Base-by-base conservation (phyloP, 768 basidiomycete species). In the Leccinum rimulosum region DNA sequence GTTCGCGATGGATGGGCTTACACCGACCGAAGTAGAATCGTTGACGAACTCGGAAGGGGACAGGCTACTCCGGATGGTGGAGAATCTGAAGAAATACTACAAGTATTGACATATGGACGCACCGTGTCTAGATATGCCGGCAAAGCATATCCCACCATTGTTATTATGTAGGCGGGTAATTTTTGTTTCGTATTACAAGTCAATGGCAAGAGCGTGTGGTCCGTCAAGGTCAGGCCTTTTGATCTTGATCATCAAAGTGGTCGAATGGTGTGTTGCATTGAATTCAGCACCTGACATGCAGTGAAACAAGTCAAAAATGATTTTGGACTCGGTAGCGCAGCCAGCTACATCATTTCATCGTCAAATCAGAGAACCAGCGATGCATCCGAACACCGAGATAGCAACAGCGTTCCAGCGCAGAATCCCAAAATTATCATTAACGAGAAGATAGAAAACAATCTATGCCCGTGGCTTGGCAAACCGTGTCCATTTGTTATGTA, bases 21-120 rank as follows among this genome's bases (percentile, higher is more conserved):
- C 33, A 2, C 45, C 57, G 6, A 55, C 61, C 1, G 64, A 68
- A 17, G 51, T 22, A 50, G 62, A 56, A 4, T 48, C 8, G 31
- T 25, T 66, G 14, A 55, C 3, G 38, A 45, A 36, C 19, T 48
- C 57, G 49, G 61, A 63, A 8, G 66, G 59, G 4, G 64, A 61
- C 4, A 59, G 57, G 30, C 52, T 68, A 58, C 28, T 4, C 1
- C 57, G 31, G 36, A 25, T 70, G 56, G 55, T 67, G 33, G 64
- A 61, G 10, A 61, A 43, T 17, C 62, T 66, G 5, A 66, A 58
- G 57, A 55, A 30, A 57, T 67, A 69, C 52, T 58, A 49, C 51
- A 52, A 35, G 17, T 62, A 49, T 28, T 66, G 27, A 48, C 35
- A 9, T 17, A 33, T 33, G n/a, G 14, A 28, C 7, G 10, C 17